phyloP scores from a whole-genome alignment of 352 stramenopile genomes.

The Thalassiosira sp. region DNA sequence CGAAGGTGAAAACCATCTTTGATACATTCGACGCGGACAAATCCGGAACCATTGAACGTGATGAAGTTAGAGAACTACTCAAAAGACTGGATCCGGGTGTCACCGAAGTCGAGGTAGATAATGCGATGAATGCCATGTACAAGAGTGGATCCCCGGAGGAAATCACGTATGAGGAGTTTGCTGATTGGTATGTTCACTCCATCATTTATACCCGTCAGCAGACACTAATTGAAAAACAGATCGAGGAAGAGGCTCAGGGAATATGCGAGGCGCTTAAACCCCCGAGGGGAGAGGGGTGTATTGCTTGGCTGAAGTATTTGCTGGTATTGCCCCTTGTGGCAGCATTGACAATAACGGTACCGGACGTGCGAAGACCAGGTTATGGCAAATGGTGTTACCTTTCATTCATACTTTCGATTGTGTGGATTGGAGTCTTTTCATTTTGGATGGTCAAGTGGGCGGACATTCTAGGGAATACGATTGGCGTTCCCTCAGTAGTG shows the following conservation, averaged over 20 bases:
- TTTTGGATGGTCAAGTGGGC: conserved; percentile 83
- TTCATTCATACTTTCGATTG: conserved; percentile 80
- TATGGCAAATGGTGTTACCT: conserved; percentile 75
- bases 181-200: conserved; percentile 78
- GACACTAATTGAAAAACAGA: conserved; percentile 63
- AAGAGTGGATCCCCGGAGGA: conserved; percentile 62
- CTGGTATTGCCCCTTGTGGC: conserved; percentile 75
- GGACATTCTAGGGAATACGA: conserved; percentile 76
- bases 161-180: conserved; percentile 82
- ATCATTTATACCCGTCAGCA: conserved; percentile 75
- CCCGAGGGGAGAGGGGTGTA: conserved; percentile 47
- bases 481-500: conserved; percentile 77
- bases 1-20: conserved; percentile 73
- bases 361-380: conserved; percentile 69
- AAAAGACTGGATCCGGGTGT: conserved; percentile 56
- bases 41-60: conserved; percentile 69
- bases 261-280: conserved; percentile 66
- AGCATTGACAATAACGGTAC: conserved; percentile 80
- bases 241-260: conserved; percentile 53
- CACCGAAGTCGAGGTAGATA: conserved; percentile 58
- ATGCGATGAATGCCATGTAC: conserved; percentile 73
- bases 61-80: conserved; percentile 76
- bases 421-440: conserved; percentile 81
- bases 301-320: conserved; percentile 70
- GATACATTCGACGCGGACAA: conserved; percentile 75